Evolutionary conservation across 352 stramenopile species (phyloP), one percentile per base, ranked within the genome.

Genomic region (Phytopythium kandeliae): DNA sequence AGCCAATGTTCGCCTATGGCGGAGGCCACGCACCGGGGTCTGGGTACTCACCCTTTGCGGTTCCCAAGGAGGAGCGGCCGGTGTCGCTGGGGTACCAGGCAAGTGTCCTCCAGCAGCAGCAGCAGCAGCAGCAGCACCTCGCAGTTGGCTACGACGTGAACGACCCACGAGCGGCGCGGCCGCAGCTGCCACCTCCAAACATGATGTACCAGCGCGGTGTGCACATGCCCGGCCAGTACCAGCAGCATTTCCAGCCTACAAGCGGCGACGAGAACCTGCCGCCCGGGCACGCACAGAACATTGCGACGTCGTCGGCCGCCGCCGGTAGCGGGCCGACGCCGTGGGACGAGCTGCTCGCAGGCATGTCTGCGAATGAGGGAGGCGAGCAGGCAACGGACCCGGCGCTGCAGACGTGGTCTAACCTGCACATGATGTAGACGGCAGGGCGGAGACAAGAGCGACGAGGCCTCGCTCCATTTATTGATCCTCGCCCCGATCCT

Each of bases 301-400:
- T 30, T 6, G 21, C 36, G 17, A 19, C 48, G 19, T 36, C 48
- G 25, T n/a, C 37, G 37, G 22, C 26, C 25, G 28, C 37, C 37
- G 22, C 49, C 2, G 45, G 36, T 12, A 59, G 65, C 26, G 45
- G 57, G 3, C 57, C 36, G 19, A 47, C 50, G 30, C 68, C 78
- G 21, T 92, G 82, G 82, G 82, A 90, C 30, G 78, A 84, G 46
- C 67, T 92, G 33, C 57, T 92, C 8, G 82, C 90, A 28, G 83
- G 83, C 42, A 86, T 92, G 58, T 72, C 77, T 4, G 65, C 77
- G 46, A 67, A 69, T 21, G 56, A 55, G 26, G 36, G 54, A 15
- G 66, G 65, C 47, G 28, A 61, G 21, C 67, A 78, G 37, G 58
- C 65, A 34, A 62, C 79, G 33, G 74, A 89, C 38, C 69, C 75